Base-by-base conservation (phyloP, 164 flowering plant species). In the Buxus sempervirens region DNA sequence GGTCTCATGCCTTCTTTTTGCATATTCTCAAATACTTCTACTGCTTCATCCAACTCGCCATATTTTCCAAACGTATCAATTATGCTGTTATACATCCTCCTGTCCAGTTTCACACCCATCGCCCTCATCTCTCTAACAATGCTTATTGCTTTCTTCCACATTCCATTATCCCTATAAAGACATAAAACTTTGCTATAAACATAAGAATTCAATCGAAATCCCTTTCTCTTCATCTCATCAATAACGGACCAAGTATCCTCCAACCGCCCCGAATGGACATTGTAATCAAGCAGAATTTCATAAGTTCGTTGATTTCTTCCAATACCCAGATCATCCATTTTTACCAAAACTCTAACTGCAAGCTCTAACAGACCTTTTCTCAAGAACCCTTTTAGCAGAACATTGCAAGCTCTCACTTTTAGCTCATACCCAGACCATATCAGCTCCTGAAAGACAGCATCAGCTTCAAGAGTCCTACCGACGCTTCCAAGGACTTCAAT, bases 141-240 rank as follows among this genome's bases (percentile, higher is more conserved):
- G 22, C 70, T 84, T 19, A 83, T 63, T 1, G 96, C 92, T 71
- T 92, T 92, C 85, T 81, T 90, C 97, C 97, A 92, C 96, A 90
- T 84, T 76, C 97, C 97, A 69, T 83, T 84, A 54, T 92, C 90
- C 69, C 90, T 77, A 59, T 90, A 92, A 51, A 92, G 76, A 54
- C 83, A 80, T 67, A 92, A 84, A 64, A 90, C 64, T 68, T 83
- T 87, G 62, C 96, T 72, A 69, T 83, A 90, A n/a, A 87, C 84
- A 69, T 72, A 77, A 2, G 90, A 78, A 60, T 78, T 77, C 66
- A 79, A 69, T 12, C 23, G 64, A 67, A 82, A 81, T 8, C 92
- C 86, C 16, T 65, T 74, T 24, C 57, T 26, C 79, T 75, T 85
- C 94, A 92, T 90, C 66, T 80, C 77, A 57, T 73, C 71, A n/a